Conservation (phyloP, 1,139 yeast species). For the Zygosaccharomyces pseudobailii region DNA sequence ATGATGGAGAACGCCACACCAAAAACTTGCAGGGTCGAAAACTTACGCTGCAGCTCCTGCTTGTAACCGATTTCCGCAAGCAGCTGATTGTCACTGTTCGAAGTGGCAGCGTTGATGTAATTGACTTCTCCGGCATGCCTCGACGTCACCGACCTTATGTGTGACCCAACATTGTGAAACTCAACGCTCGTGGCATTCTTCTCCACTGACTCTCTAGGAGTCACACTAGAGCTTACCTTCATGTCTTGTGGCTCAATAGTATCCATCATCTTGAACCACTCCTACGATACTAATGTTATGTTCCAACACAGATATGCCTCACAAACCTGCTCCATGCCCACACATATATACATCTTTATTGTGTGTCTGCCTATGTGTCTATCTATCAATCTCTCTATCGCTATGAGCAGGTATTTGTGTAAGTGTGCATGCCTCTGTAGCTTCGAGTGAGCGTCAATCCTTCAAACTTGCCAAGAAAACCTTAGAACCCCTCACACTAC, state of each 20-base stretch:
- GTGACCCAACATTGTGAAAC: conserved; percentile 7
- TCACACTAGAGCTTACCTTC: background rate
- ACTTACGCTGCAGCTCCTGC: conserved; percentile 46
- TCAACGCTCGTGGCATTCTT: conserved; percentile 8
- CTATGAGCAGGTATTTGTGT: background rate
- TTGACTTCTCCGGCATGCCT: conserved; percentile 25
- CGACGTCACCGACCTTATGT: conserved; percentile 13
- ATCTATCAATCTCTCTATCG: background rate
- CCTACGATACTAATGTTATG: background rate
- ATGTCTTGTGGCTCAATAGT: background rate
- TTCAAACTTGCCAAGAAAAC: background rate
- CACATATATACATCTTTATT: background rate
- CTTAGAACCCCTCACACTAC: background rate
- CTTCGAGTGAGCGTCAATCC: background rate
- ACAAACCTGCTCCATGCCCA: background rate
- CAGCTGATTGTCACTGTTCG: conserved; percentile 41
- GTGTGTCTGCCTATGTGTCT: background rate
- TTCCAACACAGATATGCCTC: background rate
- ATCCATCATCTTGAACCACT: background rate
- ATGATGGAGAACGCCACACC: conserved; percentile 50
- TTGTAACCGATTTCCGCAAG: conserved; percentile 52
- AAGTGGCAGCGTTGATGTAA: conserved; percentile 20
- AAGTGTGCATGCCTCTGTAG: background rate
- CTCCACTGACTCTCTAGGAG: conserved; percentile 5
- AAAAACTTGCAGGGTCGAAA: conserved; percentile 46